Base-by-base conservation (phyloP, 139 green algal genomes). In the Coccomyxa sp. region DNA sequence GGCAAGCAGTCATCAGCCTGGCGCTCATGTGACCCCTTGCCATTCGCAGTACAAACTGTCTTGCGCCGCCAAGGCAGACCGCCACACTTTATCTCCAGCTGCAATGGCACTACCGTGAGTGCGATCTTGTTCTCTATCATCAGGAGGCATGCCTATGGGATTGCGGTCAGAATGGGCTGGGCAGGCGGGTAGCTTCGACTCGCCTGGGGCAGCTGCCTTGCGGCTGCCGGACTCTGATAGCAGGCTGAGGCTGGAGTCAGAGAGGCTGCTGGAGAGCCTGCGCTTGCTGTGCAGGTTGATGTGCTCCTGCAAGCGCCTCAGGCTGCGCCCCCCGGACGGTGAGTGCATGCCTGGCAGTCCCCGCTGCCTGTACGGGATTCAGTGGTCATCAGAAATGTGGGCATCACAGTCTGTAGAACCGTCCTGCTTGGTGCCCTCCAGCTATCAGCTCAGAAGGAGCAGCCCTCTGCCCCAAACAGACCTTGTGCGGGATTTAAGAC, bases 241-340 rank as follows among this genome's bases (percentile, higher is more conserved):
- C 18, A 64, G 50, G 50, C 3, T 31, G 50, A 64, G 50, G 50
- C 50, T 22, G 5, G 22, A 18, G 50, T 31, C 18, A 22, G 50
- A 64, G 50, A 22, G 18, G 3, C 18, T 31, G 50, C 18, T 64
- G 50, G 50, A 64, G 18, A 64, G 50, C 5, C 27, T 64, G 4
- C 50, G 50, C 50, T 64, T 64, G 50, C 10, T 36, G 64, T 34
- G 64, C 64, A 71, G 24, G 64, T 34, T 38, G 64, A 71, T 22
- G 64, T 34, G 29, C 64, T 71, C 64, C 69, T 74, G 69, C 69
- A 16, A 41, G 69, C 69, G 69, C 69, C 9, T 41, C 69, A 31
- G 41, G 69, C 69, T 74, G 34, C 69, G 69, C 14, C 69, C 69
- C 2, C 69, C 33, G 2, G n/a, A 16, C 64, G 29, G 29, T 10